Evolutionary conservation across 2,329 filamentous ascomycete species (phyloP).

Genomic region (Pseudogymnoascus destructans): DNA sequence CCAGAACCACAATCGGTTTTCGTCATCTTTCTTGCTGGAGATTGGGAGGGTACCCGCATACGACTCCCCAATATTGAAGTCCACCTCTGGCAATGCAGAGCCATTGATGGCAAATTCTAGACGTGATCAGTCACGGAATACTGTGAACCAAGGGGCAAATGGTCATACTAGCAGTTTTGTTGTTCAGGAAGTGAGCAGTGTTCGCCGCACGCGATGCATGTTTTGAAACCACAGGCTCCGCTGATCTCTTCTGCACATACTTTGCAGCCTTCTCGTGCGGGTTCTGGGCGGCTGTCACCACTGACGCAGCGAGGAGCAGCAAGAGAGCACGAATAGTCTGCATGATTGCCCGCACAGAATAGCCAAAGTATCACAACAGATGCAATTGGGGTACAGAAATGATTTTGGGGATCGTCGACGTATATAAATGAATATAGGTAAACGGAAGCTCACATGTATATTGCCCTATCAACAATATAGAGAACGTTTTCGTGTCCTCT

Average conservation of each 20-base stretch:
- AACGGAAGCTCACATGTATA: neutral
- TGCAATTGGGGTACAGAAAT: neutral
- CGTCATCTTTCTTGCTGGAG: constrained; percentile 32
- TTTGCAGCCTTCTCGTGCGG: constrained; percentile 15
- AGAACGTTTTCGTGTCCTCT: neutral
- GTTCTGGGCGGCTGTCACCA: constrained; percentile 27
- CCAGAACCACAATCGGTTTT: constrained; percentile 39
- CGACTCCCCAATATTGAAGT: constrained; percentile 24
- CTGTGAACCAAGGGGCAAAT: neutral
- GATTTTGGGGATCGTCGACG: neutral
- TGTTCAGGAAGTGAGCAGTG: constrained; percentile 16
- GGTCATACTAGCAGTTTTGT: constrained; percentile 15
- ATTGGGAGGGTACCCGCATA: constrained; percentile 37
- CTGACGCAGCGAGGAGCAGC: constrained; percentile 15
- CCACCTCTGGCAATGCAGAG: constrained; percentile 20
- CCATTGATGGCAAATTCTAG: constrained; percentile 23
- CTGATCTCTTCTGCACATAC: constrained; percentile 12
- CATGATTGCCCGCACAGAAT: neutral
- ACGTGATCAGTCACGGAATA: neutral
- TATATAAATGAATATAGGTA: neutral
- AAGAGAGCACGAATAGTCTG: neutral
- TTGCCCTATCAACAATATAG: neutral
- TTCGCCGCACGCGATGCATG: constrained; percentile 11
- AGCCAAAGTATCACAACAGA: neutral
- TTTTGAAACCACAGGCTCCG: constrained; percentile 11